Evolutionary conservation across 1,139 yeast species (phyloP).

Genomic region (Candida frijolesensis): DNA sequence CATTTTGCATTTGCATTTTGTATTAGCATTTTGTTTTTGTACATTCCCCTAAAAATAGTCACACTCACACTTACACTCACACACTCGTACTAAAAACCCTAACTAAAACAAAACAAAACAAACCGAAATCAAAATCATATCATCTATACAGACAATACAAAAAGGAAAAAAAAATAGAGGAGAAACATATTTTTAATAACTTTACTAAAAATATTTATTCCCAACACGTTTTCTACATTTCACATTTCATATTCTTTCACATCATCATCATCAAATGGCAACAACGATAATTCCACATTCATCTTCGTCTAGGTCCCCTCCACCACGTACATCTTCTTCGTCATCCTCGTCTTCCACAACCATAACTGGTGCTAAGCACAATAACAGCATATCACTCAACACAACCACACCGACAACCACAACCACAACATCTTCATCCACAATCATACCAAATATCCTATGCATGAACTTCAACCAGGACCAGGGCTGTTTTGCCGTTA

Average conservation of each 20-base stretch:
- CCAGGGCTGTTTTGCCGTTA: constrained; percentile 85
- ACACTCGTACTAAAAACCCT: not conserved
- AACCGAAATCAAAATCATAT: not conserved
- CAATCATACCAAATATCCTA: constrained; percentile 35
- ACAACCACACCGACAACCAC: not conserved
- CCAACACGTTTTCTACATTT: too few species aligned
- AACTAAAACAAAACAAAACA: not conserved
- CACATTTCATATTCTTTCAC: not conserved
- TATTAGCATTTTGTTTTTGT: too few species aligned
- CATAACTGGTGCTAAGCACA: not conserved
- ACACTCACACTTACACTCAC: too few species aligned
- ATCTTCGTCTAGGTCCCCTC: not conserved
- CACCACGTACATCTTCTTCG: not conserved
- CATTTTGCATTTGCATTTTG: not conserved
- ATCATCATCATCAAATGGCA: not conserved
- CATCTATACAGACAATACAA: too few species aligned
- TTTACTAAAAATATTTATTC: too few species aligned
- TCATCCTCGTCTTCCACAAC: not conserved
- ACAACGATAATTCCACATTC: too few species aligned
- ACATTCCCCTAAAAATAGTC: too few species aligned
- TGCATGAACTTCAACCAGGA: constrained; percentile 83
- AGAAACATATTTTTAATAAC: too few species aligned
- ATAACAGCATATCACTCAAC: not conserved
- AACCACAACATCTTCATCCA: not conserved
- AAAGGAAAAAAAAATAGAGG: too few species aligned